These are phyloP conservation scores for Nakazawaea ernobii DNA, from an alignment of 805 yeast species.

Conservation along the genomic window DNA sequence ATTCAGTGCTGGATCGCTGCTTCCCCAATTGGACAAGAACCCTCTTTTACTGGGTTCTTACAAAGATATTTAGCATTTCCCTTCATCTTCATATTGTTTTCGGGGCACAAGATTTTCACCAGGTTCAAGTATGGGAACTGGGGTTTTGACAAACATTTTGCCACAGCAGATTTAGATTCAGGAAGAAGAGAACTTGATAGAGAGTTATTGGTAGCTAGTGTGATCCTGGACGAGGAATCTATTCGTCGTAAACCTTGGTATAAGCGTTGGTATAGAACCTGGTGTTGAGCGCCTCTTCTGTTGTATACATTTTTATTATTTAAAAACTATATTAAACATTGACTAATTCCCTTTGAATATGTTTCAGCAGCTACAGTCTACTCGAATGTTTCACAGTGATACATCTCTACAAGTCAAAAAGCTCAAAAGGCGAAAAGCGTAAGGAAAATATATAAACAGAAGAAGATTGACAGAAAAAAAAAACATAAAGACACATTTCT, in stretches of 20 bases:
- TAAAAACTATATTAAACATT: no score
- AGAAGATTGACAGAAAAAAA: no score
- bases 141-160: slow-evolving; percentile 6
- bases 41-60: slow-evolving; percentile 32
- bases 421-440: no score
- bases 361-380: no score
- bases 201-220: slow-evolving; percentile 2
- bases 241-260: background rate
- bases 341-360: no score
- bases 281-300: background rate
- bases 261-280: slow-evolving; percentile 1
- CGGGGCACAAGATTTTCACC: slow-evolving; percentile 33
- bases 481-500: no score
- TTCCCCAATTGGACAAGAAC: slow-evolving; percentile 31
- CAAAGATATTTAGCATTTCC: slow-evolving; percentile 41
- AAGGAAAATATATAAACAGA: no score
- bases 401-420: no score
- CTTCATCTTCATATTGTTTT: slow-evolving; percentile 34
- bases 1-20: slow-evolving; percentile 46
- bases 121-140: slow-evolving; percentile 3
- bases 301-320: no score
- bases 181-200: slow-evolving; percentile 9
- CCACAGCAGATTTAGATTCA: slow-evolving; percentile 2
- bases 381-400: no score
- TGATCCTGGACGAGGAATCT: background rate